phyloP scores from a whole-genome alignment of 1,284 basidiomycete species.

The Kalmanozyma brasiliensis region DNA sequence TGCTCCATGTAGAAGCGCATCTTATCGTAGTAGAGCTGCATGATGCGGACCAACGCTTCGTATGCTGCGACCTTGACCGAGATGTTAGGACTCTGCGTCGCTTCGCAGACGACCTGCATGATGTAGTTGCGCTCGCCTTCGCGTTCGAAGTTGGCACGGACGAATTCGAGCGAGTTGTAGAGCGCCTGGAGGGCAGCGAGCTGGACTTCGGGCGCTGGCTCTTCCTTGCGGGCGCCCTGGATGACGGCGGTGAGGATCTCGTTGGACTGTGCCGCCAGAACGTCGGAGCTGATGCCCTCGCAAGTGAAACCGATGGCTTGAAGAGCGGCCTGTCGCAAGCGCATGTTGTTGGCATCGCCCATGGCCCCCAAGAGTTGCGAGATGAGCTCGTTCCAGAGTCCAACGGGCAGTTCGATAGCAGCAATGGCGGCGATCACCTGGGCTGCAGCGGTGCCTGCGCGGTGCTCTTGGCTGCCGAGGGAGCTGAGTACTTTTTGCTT shows the following conservation, averaged over 20 bases:
- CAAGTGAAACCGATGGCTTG: conserved; percentile 97
- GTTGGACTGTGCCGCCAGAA: conserved; percentile 87
- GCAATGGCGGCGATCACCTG: conserved; percentile 95
- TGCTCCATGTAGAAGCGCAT: conserved; percentile 99
- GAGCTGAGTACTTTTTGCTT: conserved; percentile 87
- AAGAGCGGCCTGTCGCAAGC: conserved; percentile 86
- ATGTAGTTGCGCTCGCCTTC: conserved; percentile 96
- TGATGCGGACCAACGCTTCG: conserved; percentile 94
- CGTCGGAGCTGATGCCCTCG: conserved; percentile 82
- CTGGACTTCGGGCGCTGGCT: conserved; percentile 86
- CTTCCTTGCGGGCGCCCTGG: conserved; percentile 95
- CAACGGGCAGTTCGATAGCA: conserved; percentile 86
- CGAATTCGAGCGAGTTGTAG: conserved; percentile 96
- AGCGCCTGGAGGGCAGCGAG: conserved; percentile 93
- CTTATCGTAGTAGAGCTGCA: conserved; percentile 98
- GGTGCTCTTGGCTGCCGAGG: conserved; percentile 78
- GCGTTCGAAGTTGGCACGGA: conserved; percentile 92
- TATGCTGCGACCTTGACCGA: conserved; percentile 72
- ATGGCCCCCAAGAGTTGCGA: conserved; percentile 87
- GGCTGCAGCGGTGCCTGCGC: conserved; percentile 86
- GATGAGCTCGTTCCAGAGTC: conserved; percentile 90
- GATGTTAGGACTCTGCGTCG: conserved; percentile 91
- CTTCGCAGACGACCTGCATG: conserved; percentile 99
- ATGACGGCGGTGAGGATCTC: conserved; percentile 99
- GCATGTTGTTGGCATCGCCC: conserved; percentile 79